These are phyloP conservation scores for Trifolium subterraneum DNA, from an alignment of 306 rosid species.

Conservation along the genomic window DNA sequence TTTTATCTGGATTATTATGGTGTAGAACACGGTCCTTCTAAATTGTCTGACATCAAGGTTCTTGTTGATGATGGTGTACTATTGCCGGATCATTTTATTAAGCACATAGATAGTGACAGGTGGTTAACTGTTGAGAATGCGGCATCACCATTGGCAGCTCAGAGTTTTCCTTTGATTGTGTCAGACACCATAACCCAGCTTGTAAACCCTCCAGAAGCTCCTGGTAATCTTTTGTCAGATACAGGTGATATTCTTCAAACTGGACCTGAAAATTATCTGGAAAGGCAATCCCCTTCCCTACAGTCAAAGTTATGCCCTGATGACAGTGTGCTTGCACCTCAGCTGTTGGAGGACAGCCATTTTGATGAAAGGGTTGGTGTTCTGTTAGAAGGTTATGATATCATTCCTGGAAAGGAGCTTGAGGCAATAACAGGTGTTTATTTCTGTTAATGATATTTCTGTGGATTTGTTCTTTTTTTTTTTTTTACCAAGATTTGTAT, in stretches of 20 bases:
- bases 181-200: slow-evolving; percentile 80
- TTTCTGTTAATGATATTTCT: slow-evolving; percentile 28
- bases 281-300: slow-evolving; percentile 40
- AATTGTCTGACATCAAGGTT: slow-evolving; percentile 72
- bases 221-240: slow-evolving; percentile 88
- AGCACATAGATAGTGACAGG: slow-evolving; percentile 89
- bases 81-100: slow-evolving; percentile 86
- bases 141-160: slow-evolving; percentile 73
- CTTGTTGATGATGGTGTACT: slow-evolving; percentile 88
- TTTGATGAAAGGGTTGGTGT: slow-evolving; percentile 83
- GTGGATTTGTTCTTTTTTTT: not conserved
- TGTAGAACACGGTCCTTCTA: slow-evolving; percentile 82
- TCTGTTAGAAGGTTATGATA: slow-evolving; percentile 71
- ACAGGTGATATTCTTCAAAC: slow-evolving; percentile 58
- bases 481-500: not conserved
- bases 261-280: slow-evolving; percentile 51
- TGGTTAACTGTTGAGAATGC: slow-evolving; percentile 98
- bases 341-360: slow-evolving; percentile 60
- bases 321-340: slow-evolving; percentile 49
- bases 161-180: slow-evolving; percentile 68
- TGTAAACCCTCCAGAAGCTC: slow-evolving; percentile 96
- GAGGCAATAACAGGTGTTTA: slow-evolving; percentile 76
- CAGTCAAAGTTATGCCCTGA: slow-evolving; percentile 44
- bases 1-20: slow-evolving; percentile 90
- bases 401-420: slow-evolving; percentile 88